These are phyloP conservation scores for Jaapia argillacea DNA, from an alignment of 768 basidiomycete genomes.

Conservation along the genomic window DNA sequence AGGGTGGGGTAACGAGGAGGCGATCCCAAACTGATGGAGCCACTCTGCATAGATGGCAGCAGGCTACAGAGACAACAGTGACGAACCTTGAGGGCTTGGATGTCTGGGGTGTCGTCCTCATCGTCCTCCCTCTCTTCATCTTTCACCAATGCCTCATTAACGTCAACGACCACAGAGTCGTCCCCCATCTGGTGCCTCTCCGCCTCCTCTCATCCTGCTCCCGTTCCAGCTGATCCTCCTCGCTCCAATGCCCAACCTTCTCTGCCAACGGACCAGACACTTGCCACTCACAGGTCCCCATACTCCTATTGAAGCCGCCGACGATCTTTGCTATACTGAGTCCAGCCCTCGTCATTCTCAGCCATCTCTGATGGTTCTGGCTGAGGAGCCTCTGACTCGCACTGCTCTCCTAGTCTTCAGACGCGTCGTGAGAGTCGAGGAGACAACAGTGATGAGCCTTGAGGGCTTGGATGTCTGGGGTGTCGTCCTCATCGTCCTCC, in stretches of 20 bases:
- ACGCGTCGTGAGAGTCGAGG: no score
- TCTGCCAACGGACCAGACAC: slow-evolving; percentile 56
- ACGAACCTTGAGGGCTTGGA: slow-evolving; percentile 76
- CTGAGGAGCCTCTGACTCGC: slow-evolving; percentile 19
- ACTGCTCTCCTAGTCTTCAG: no score
- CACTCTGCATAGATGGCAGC: slow-evolving; percentile 36
- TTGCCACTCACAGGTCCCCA: slow-evolving; percentile 49
- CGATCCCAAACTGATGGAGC: slow-evolving; percentile 16
- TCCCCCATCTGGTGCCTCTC: slow-evolving; percentile 47
- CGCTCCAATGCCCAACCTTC: slow-evolving; percentile 62
- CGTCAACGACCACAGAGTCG: slow-evolving; percentile 71
- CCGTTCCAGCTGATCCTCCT: slow-evolving; percentile 55
- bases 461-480: no score
- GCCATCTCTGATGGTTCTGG: slow-evolving; percentile 56
- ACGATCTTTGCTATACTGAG: slow-evolving; percentile 60
- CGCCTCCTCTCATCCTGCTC: slow-evolving; percentile 62
- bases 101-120: slow-evolving; percentile 59
- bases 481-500: no score
- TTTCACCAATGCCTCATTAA: slow-evolving; percentile 36
- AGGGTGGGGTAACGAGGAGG: no score
- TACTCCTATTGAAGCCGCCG: slow-evolving; percentile 64
- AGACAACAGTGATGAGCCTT: no score
- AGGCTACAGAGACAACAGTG: slow-evolving; percentile 64
- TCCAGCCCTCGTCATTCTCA: slow-evolving; percentile 59
- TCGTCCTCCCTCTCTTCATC: slow-evolving; percentile 45